Evolutionary conservation across 2,329 filamentous ascomycete species (phyloP).

Genomic region (Exophiala sp.): DNA sequence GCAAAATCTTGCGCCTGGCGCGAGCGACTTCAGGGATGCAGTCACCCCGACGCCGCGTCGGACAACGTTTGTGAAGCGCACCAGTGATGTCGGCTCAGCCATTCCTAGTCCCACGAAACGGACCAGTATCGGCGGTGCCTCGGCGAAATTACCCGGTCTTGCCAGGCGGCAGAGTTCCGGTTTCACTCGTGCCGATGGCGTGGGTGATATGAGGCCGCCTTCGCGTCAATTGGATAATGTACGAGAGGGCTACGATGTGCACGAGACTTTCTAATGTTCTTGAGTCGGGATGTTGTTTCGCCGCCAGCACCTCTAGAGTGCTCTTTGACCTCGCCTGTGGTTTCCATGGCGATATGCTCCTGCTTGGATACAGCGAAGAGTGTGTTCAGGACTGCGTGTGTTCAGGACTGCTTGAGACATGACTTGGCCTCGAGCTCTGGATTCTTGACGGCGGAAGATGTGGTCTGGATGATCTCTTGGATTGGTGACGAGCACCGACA

Average conservation of each 20-base stretch:
- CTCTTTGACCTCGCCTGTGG: no score
- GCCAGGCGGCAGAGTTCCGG: constrained; percentile 20
- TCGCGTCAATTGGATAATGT: constrained; percentile 24
- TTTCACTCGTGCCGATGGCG: constrained; percentile 1
- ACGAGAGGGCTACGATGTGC: constrained; percentile 23
- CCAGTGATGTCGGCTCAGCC: constrained; percentile 37
- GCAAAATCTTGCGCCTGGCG: not conserved
- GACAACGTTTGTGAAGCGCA: constrained; percentile 37
- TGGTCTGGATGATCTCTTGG: not conserved
- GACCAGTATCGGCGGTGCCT: constrained; percentile 17
- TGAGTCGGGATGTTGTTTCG: not conserved
- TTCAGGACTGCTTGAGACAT: not conserved
- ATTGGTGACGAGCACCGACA: not conserved
- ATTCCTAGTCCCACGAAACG: constrained; percentile 27
- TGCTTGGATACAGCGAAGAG: not conserved
- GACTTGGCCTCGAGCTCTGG: not conserved
- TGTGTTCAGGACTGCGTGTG: no score
- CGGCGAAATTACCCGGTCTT: constrained; percentile 9
- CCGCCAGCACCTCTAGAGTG: no score
- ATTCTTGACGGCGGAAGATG: not conserved
- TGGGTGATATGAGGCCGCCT: constrained; percentile 19
- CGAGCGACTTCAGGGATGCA: constrained; percentile 4
- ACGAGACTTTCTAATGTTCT: constrained; percentile 26
- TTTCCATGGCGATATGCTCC: no score
- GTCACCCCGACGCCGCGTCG: constrained; percentile 27